Evolutionary conservation across 2,329 filamentous ascomycete genomes (phyloP), one percentile per base, ranked within the genome.

Genomic region (Venturia asperata): DNA sequence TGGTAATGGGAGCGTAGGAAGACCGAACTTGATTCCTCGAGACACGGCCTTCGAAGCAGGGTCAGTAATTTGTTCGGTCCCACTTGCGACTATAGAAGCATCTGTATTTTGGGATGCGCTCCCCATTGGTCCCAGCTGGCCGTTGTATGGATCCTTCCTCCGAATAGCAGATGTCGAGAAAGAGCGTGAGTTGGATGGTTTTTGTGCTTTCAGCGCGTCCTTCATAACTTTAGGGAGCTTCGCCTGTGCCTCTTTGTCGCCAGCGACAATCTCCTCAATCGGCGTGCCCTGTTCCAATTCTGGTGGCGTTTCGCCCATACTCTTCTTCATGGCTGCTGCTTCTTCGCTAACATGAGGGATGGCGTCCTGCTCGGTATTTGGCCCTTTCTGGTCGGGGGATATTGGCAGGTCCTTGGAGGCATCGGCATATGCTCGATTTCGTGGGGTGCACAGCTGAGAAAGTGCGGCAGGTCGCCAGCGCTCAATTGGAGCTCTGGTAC

Each of bases 11-110:
- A 87, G 78, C 43, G 81, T 79, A 1, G 92, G 92, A 68, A 91
- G 78, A 4, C 85, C 85, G 72, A 91, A 97, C 73, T 93, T 95
- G 74, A 90, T 82, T n/a, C 90, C 89, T 42, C 7, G 34, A 37
- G 42, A 17, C 13, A 39, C 1, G 3, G 37, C 37, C 19, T 13
- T 58, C 21, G 52, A 60, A 0, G 41, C 49, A 4, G 43, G 47
- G 27, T 64, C 52, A 24, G 52, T 47, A 15, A 60, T 39, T n/a
- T 39, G 41, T 11, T 24, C 41, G 19, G 21, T 27, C 41, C 73
- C 71, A 6, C 69, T 70, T 24, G 66, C 63, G 30, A 68, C 69
- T 2, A 70, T 65, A 27, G 68, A 62, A 47, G 69, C 66, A 61
- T 68, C 67, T 21, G 64, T 30, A 19, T 37, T 43, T 74, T 74